Evolutionary conservation across 1,284 basidiomycete genomes (phyloP), one percentile per base, ranked within the genome.

Genomic region (Xerocomus minutiporus): DNA sequence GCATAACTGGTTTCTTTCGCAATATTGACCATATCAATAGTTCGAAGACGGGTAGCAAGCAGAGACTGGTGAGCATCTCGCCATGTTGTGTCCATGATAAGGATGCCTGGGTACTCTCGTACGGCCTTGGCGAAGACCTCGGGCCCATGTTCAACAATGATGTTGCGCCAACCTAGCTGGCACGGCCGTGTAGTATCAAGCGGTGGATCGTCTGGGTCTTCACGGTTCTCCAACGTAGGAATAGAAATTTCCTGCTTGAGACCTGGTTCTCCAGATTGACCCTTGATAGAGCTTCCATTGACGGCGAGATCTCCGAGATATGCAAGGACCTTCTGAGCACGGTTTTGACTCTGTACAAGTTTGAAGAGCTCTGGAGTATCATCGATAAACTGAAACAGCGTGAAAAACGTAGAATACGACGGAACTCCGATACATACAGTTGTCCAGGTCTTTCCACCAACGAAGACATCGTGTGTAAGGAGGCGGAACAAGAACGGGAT

Each of bases 11-110:
- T 99, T 79, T 97, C 94, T 74, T 93, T 97, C 56, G 97, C 97
- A 62, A 99, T 97, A 77, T 98, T 98, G 65, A 88, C 90, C 85
- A 99, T 98, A 70, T 99, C 97, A 61, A 92, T 86, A 20, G 97
- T 99, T 61, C 97, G 86, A 59, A 99, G 80, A 62, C 97, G 90
- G 32, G 97, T 99, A 45, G 97, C 97, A 56, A 99, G 84, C 46
- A 99, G 80, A 47, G 93, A 97, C 73, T 99, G 97, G 73, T 99
- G 97, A 44, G 97, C 97, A 71, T 99, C 97, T 73, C 97, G 90
- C 96, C 97, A 99, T 8, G 96, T 99, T 47, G 96, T 99, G 77
- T 97, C 93, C 93, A 95, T 95, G 73, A 95, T 94, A 58, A 94
- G 82, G 41, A 86, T 89, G 58, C 97, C 97, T 51, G 93, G 93